Conservation (phyloP, 192 early-diverging fungal genomes). For the Podila epigama region DNA sequence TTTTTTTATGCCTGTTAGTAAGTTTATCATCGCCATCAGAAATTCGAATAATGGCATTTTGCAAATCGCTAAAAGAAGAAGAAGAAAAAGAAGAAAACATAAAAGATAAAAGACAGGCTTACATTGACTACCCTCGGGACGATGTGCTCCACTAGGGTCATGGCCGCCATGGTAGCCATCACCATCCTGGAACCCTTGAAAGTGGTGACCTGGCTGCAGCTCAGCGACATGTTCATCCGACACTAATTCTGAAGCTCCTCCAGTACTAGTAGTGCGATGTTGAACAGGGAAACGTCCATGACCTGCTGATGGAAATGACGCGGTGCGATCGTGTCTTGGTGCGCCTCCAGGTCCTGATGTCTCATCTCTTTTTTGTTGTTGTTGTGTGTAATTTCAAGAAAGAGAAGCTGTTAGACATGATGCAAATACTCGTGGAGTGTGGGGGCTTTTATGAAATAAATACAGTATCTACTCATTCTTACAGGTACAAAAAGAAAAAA, state of each 20-base stretch:
- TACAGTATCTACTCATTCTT: background rate
- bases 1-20: too few relatives aligned
- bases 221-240: conserved; percentile 16
- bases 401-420: too few relatives aligned
- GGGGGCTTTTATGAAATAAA: too few relatives aligned
- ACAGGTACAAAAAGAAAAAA: background rate
- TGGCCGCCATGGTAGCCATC: conserved; percentile 40
- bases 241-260: conserved; percentile 24
- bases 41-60: background rate
- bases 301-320: conserved; percentile 22
- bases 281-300: conserved; percentile 19
- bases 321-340: conserved; percentile 16
- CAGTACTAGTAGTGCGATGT: too few relatives aligned
- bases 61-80: background rate
- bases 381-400: too few relatives aligned
- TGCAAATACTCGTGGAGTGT: too few relatives aligned
- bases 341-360: background rate
- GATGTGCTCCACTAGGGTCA: conserved; percentile 9
- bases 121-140: conserved; percentile 5
- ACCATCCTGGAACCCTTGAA: conserved; percentile 16
- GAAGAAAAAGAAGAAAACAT: background rate
- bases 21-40: too few relatives aligned
- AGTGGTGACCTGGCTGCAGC: conserved; percentile 9
- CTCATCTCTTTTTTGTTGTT: conserved; percentile 9
- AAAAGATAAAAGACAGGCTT: background rate